Percentiles rank a stretch among this genome's conserved stretches.
These are phyloP conservation scores for Pseudogymnoascus sp. DNA, from an alignment of 2,329 filamentous ascomycete genomes.

Conservation along the genomic window DNA sequence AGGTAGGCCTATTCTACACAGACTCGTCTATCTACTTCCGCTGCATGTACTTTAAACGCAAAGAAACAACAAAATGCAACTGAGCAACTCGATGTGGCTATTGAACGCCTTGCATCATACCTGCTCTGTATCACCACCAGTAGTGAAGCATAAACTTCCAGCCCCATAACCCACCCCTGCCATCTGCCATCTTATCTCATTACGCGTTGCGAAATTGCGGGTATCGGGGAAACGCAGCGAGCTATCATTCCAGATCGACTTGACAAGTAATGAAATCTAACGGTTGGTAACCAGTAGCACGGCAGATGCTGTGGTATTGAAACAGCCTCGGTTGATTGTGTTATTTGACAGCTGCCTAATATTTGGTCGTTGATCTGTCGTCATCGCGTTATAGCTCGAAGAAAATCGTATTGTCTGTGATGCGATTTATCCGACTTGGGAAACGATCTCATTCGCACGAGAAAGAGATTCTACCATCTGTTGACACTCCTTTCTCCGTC, in stretches of 20 bases:
- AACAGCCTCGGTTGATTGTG: conserved; percentile 1
- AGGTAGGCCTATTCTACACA: conserved; percentile 7
- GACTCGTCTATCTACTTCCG: conserved; percentile 7
- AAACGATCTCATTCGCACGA: conserved; percentile 93
- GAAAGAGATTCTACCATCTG: conserved; percentile 95
- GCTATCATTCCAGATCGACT: conserved; percentile 7
- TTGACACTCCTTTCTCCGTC: conserved; percentile 94
- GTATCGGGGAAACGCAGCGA: conserved; percentile 3
- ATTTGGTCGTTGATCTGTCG: not conserved
- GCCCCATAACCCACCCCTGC: not conserved
- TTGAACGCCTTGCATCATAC: not conserved
- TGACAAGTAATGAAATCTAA: conserved; percentile 6
- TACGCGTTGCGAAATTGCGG: conserved; percentile 6
- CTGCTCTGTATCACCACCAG: not conserved
- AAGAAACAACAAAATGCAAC: conserved; percentile 7
- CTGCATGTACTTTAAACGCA: conserved; percentile 6
- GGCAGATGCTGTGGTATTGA: not conserved
- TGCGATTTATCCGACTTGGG: conserved; percentile 47
- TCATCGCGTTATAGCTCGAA: conserved; percentile 8
- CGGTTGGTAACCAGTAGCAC: not conserved
- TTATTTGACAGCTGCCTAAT: conserved; percentile 3
- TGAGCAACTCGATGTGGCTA: not conserved
- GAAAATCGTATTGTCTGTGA: not conserved
- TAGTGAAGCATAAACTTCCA: not conserved
- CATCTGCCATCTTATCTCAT: conserved; percentile 3